Base-by-base conservation (phyloP, 768 basidiomycete species). In the Agaricus sinodeliciosus region DNA sequence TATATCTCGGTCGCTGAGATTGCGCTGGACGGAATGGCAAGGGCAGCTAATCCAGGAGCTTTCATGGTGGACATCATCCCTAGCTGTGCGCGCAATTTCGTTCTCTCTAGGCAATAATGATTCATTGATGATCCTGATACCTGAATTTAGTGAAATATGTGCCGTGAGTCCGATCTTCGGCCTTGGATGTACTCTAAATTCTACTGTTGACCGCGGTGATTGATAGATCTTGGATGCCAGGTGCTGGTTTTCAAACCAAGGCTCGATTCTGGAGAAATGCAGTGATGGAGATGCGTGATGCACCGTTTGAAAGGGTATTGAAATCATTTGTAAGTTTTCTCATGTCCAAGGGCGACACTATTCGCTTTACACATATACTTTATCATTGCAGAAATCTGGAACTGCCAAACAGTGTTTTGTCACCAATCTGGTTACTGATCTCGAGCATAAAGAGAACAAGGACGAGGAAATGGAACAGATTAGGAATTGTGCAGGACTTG, bases 1-100 rank as follows among this genome's bases (percentile, higher is more conserved):
- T 80, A 79, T 58, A 69, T 81, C n/a, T 65, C 67, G 2, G 68
- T 79, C 15, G 79, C 78, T 1, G 80, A 81, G 62, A 73, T 67
- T 44, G 78, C 78, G 9, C 58, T 80, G 25, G 73, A 73, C 13
- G 74, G 75, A 2, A 75, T 79, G 73, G 71, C 71, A 2, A 69
- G 73, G 59, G 79, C 78, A 0, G 71, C 73, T 8, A 71, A 69
- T 55, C 78, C 77, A 1, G 80, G 80, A 4, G 75, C 76, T 3
- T 82, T 80, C 58, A 61, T 80, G 7, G 80, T 81, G 9, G 72
- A 77, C 50, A 56, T 77, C 27, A 63, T 80, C 40, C 78, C 78
- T n/a, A 63, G 68, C 50, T 55, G 69, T 69, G 52, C 39, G 67
- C 60, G 6, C 19, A 13, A 9, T 11, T 41, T 18, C 3, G n/a